phyloP scores from a whole-genome alignment of 768 basidiomycete genomes.

The Lanmaoa pseudosensibilis region DNA sequence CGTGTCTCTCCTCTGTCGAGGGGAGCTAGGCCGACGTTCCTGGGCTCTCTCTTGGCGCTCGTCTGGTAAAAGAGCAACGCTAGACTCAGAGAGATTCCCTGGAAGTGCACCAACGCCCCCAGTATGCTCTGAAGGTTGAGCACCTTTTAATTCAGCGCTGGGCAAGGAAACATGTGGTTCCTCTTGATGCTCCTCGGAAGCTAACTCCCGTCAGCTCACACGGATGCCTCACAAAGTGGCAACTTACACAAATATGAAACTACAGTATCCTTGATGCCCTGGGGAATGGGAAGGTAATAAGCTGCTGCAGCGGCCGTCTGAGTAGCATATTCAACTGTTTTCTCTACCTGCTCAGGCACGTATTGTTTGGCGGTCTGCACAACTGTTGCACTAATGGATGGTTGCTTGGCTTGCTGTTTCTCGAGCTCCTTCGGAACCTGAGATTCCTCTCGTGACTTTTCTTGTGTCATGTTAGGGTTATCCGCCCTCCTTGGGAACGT shows the following conservation, averaged over 20 bases:
- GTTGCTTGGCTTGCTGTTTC: not conserved
- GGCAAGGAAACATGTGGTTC: slow-evolving; percentile 32
- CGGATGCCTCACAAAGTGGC: not conserved
- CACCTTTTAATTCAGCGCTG: slow-evolving; percentile 35
- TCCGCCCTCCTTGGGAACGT: not conserved
- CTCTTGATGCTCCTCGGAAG: not conserved
- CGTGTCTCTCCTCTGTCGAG: slow-evolving; percentile 20
- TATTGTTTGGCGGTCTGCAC: slow-evolving; percentile 3
- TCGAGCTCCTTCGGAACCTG: not conserved
- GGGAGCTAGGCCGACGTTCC: not conserved
- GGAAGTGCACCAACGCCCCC: slow-evolving; percentile 52
- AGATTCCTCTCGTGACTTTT: not conserved
- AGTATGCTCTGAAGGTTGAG: slow-evolving; percentile 31
- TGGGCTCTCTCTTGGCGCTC: slow-evolving; percentile 33
- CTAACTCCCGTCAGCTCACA: slow-evolving; percentile 15
- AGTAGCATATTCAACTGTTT: not conserved
- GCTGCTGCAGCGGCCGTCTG: slow-evolving; percentile 1
- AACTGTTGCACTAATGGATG: not conserved
- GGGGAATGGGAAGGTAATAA: slow-evolving; percentile 4
- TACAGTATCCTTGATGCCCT: not conserved
- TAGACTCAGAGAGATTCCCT: slow-evolving; percentile 43
- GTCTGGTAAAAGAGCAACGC: slow-evolving; percentile 50
- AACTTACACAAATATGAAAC: slow-evolving; percentile 15
- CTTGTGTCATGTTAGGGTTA: not conserved
- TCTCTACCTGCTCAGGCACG: not conserved